phyloP scores from a whole-genome alignment of 116 monocot genomes.

The Zostera marina region DNA sequence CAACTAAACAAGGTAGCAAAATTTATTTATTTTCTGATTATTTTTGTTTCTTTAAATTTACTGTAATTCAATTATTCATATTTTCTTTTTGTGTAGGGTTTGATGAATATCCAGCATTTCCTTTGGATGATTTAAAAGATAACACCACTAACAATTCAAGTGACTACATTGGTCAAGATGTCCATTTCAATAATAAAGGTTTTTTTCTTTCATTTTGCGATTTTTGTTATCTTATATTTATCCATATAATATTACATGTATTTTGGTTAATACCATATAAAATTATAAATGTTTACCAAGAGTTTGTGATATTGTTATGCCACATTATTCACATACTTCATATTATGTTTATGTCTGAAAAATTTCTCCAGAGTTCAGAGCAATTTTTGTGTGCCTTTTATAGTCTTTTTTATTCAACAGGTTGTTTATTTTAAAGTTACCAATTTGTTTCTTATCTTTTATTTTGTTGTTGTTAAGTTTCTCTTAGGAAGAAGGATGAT shows the following conservation, averaged over 20 bases:
- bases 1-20: constrained; percentile 25
- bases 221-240: no score
- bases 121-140: constrained; percentile 28
- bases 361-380: not conserved
- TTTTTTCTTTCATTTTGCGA: no score
- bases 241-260: not conserved
- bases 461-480: not conserved
- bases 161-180: not conserved
- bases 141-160: constrained; percentile 10
- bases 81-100: constrained; percentile 24
- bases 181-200: not conserved
- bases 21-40: not conserved
- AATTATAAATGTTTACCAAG: no score
- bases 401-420: not conserved
- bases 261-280: no score
- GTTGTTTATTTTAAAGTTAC: not conserved
- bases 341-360: not conserved
- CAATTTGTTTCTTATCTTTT: not conserved
- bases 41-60: not conserved
- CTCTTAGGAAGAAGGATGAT: not conserved
- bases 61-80: constrained; percentile 1
- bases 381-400: not conserved
- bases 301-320: no score
- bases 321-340: not conserved
- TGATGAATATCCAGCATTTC: constrained; percentile 29